Evolutionary conservation across 2,329 filamentous ascomycete species (phyloP).

Genomic region (Fusarium sp.): DNA sequence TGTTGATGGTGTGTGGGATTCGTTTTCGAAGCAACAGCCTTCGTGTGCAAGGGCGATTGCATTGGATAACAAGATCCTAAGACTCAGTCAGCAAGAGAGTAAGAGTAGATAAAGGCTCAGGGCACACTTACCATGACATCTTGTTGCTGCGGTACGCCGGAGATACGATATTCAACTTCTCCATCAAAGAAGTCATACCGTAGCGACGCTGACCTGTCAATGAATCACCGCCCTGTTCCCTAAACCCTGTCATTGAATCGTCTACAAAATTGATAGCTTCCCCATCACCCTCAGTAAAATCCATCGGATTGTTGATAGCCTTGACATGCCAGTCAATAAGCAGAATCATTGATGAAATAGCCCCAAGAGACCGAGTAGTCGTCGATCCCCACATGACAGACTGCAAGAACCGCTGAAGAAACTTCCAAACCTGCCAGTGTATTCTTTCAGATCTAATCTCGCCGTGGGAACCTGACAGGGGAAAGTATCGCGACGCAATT

Average conservation of each 20-base stretch:
- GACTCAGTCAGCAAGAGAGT: background rate
- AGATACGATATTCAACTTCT: slow-evolving; percentile 30
- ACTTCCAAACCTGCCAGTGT: slow-evolving; percentile 31
- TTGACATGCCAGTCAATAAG: slow-evolving; percentile 35
- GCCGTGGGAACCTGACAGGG: slow-evolving; percentile 13
- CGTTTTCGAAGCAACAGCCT: slow-evolving; percentile 27
- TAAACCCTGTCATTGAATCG: background rate
- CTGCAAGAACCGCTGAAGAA: slow-evolving; percentile 18
- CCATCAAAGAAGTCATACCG: slow-evolving; percentile 33
- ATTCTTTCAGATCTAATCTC: slow-evolving; percentile 28
- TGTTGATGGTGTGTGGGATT: background rate
- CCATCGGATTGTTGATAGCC: slow-evolving; percentile 29
- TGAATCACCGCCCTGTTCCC: background rate
- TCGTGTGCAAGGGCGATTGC: slow-evolving; percentile 29
- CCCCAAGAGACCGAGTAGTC: slow-evolving; percentile 18
- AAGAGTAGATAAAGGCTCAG: background rate
- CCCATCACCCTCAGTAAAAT: slow-evolving; percentile 33
- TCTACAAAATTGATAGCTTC: slow-evolving; percentile 11
- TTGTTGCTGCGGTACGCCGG: slow-evolving; percentile 35
- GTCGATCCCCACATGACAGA: slow-evolving; percentile 32
- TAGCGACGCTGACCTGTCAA: slow-evolving; percentile 21
- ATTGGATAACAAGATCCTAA: slow-evolving; percentile 34
- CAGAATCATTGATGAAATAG: slow-evolving; percentile 25
- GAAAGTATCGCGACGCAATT: slow-evolving; percentile 22
- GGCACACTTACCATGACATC: slow-evolving; percentile 25